Conservation (phyloP, 805 yeast species). For the Teunomyces gatunensis region DNA sequence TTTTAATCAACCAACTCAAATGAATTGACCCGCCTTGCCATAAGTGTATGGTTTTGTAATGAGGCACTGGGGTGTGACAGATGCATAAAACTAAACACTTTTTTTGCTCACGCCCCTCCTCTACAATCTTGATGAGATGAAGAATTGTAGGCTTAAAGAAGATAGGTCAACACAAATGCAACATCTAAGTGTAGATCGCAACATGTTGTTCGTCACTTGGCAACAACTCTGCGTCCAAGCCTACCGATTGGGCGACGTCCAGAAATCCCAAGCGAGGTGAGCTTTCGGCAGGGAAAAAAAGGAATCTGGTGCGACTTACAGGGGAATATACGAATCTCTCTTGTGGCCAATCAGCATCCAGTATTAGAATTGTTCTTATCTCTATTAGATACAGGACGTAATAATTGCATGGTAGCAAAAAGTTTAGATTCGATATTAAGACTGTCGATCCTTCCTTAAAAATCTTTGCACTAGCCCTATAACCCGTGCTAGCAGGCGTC, state of each 20-base stretch:
- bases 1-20: not conserved
- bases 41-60: not conserved
- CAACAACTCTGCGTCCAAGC: too few relatives aligned
- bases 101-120: too few relatives aligned
- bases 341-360: not conserved
- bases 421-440: not conserved
- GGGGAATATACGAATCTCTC: not conserved
- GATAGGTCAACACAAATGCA: too few relatives aligned
- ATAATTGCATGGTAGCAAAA: not conserved
- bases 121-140: too few relatives aligned
- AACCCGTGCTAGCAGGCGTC: too few relatives aligned
- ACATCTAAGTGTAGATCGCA: too few relatives aligned
- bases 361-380: constrained; percentile 2
- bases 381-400: not conserved
- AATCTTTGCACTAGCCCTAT: not conserved
- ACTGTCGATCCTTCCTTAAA: not conserved
- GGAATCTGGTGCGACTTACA: not conserved
- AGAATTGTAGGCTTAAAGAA: too few relatives aligned
- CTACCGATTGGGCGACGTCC: not conserved
- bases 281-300: not conserved
- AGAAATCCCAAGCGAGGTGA: not conserved
- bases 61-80: not conserved
- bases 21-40: not conserved
- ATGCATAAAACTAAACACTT: too few relatives aligned
- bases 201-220: too few relatives aligned